Base-by-base conservation (phyloP, 1,139 yeast species). In the Taphrina confusa region DNA sequence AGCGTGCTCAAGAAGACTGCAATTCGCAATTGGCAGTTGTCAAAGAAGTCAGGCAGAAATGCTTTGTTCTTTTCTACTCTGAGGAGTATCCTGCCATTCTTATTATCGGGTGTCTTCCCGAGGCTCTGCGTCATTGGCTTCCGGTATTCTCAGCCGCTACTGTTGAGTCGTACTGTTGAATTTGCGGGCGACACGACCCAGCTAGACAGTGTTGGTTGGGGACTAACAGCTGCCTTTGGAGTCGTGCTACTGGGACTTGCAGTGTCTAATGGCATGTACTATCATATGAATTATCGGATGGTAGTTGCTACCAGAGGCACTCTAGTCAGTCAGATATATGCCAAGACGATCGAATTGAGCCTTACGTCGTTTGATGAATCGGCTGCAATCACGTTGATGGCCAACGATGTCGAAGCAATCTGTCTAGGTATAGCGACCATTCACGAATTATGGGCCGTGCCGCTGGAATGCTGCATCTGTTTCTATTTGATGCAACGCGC, bases 361-460 rank as follows among this genome's bases (percentile, higher is more conserved):
- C 80, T 82, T 12, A 76, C 81, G 66, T 74, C 76, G 62, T 87
- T 73, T 68, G 81, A 94, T 0, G 76, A 80, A 20, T 86, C 94
- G 62, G 80, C 79, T 64, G 78, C 89, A 60, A 86, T 94, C 1
- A 83, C 87, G 11, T 72, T 87, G 69, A 78, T 88, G 72, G 84
- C 92, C n/a, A 83, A 92, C 1, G 96, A 88, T 70, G 77, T 88
- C 61, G 81, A 91, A 23, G 80, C 95, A 68, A 79, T 89, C 40
- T 25, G 87, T 69, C 80, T 86, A 68, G 91, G 92, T 3, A 70
- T 82, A 33, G 81, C 83, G 8, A 85, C 85, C 73, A 84, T 83
- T 66, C 88, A 89, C 1, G 80, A 83, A 68, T 72, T 83, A 12
- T 71, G 84, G 62, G 78, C 83, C 18, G 79, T 86, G 67, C 85